Percentiles rank a stretch among this genome's conserved stretches.
phyloP scores from a whole-genome alignment of 441 rosid genomes.

The Adansonia rubrostipa region DNA sequence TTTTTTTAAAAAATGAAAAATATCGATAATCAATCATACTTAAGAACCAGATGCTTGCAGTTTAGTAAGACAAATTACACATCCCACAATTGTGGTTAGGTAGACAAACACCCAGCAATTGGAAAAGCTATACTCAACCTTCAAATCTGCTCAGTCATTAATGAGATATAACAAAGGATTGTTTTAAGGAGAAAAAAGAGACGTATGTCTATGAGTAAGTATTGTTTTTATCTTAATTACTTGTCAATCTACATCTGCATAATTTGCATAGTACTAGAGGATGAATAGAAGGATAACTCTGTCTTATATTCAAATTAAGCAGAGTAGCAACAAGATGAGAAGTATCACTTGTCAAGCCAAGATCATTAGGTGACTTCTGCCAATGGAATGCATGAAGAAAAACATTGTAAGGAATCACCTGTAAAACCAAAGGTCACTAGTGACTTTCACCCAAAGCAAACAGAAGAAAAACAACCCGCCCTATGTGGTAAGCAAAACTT shows the following conservation, averaged over 20 bases:
- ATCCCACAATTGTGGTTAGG: not conserved
- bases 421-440: not conserved
- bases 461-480: not conserved
- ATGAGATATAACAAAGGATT: not conserved
- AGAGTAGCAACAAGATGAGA: not conserved
- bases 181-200: not conserved
- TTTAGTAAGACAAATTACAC: not conserved
- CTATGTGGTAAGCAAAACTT: not conserved
- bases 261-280: not conserved
- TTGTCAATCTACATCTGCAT: not conserved
- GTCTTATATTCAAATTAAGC: not conserved
- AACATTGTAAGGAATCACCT: not conserved
- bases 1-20: not conserved
- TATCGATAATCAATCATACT: not conserved
- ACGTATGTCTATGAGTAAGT: not conserved
- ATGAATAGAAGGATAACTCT: not conserved
- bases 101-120: not conserved
- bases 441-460: not conserved
- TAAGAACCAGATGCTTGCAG: not conserved
- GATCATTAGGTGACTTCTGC: not conserved
- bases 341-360: not conserved
- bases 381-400: not conserved
- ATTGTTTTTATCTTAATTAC: not conserved
- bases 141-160: not conserved
- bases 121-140: not conserved